These are phyloP conservation scores for Rhodotorula toruloides DNA, from an alignment of 768 basidiomycete genomes.

Conservation along the genomic window DNA sequence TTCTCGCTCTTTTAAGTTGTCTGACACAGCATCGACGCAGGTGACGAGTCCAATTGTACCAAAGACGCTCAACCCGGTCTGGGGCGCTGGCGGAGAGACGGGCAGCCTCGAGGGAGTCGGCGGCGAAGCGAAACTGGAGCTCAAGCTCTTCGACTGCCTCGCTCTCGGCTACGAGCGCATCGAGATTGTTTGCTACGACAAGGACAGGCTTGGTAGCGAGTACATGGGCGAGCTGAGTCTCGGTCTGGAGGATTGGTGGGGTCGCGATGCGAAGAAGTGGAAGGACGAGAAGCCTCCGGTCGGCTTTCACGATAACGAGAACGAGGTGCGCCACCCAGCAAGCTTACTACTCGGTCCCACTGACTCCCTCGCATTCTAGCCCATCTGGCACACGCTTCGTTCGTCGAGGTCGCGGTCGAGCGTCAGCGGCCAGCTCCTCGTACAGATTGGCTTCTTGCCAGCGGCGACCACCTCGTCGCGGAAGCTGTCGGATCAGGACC, in stretches of 20 bases:
- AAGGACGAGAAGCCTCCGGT: conserved; percentile 52
- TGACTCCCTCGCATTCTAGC: conserved; percentile 45
- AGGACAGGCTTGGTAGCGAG: conserved; percentile 77
- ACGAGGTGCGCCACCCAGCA: conserved; percentile 61
- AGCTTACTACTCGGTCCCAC: background rate
- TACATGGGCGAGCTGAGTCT: conserved; percentile 85
- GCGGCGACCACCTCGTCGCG: conserved; percentile 2
- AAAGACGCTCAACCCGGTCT: conserved; percentile 40
- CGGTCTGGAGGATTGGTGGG: conserved; percentile 72
- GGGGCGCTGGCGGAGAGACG: conserved; percentile 14
- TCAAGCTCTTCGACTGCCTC: conserved; percentile 31
- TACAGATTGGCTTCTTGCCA: conserved; percentile 61
- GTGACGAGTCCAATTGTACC: conserved; percentile 18
- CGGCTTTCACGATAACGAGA: conserved; percentile 57
- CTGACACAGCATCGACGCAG: background rate
- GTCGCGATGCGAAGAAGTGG: conserved; percentile 43
- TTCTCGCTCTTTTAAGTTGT: background rate
- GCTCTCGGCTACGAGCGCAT: conserved; percentile 46
- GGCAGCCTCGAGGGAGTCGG: conserved; percentile 5
- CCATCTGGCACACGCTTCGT: conserved; percentile 50
- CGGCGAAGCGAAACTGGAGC: conserved; percentile 29
- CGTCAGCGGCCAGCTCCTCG: conserved; percentile 56
- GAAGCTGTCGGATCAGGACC: conserved; percentile 51
- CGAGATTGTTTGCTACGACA: conserved; percentile 90
- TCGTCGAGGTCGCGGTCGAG: conserved; percentile 55